Evolutionary conservation across 139 green algal species (phyloP).

Genomic region (Volvox africanus): DNA sequence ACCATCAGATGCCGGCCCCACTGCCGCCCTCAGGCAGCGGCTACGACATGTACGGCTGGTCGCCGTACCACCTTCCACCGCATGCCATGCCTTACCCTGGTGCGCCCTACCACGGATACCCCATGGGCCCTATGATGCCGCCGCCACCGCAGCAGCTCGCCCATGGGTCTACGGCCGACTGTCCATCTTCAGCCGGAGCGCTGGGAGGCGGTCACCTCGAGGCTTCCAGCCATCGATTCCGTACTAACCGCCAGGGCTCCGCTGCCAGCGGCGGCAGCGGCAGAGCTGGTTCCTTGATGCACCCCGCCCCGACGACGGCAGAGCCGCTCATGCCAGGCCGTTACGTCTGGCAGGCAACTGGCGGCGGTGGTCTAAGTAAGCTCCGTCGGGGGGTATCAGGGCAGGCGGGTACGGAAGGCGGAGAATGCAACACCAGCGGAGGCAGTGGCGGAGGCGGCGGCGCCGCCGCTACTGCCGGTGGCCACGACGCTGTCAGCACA

Average conservation of each 20-base stretch:
- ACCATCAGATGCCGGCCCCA: neutral
- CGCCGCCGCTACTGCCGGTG: neutral
- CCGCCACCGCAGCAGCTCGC: neutral
- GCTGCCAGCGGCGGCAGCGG: neutral
- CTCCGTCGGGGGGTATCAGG: neutral
- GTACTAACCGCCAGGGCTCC: neutral
- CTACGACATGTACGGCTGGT: constrained; percentile 39
- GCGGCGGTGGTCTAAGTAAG: neutral
- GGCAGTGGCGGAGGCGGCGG: neutral
- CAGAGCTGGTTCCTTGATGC: too few relatives aligned
- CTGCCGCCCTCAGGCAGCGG: neutral
- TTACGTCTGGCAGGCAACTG: constrained; percentile 40
- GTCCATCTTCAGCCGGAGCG: neutral
- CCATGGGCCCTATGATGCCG: neutral
- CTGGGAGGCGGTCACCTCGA: neutral
- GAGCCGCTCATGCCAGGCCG: constrained; percentile 45
- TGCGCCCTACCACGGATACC: neutral
- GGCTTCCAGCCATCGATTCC: constrained; percentile 8
- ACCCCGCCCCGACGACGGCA: neutral
- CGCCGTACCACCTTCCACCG: neutral
- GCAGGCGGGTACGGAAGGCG: neutral
- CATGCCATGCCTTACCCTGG: constrained; percentile 32
- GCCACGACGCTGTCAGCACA: neutral
- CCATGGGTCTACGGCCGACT: neutral
- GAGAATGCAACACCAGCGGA: neutral